Evolutionary conservation across 1,139 yeast genomes (phyloP).

Genomic region (Geotrichum cucujoidarum): DNA sequence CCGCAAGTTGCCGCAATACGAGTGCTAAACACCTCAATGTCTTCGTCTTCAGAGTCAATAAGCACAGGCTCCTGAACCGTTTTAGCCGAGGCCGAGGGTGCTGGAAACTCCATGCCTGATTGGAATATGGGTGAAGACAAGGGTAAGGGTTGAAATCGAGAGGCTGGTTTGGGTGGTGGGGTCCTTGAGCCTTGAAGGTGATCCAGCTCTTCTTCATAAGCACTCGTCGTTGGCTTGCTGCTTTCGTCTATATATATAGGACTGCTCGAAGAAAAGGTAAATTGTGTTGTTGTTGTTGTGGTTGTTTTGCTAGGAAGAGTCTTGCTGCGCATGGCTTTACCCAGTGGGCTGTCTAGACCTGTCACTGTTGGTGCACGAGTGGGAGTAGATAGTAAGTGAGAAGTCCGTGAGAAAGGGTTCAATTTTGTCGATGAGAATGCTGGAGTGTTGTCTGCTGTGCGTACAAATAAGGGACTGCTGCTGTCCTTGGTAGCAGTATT

Average conservation of each 20-base stretch:
- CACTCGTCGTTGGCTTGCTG: too few species aligned
- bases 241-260: not conserved
- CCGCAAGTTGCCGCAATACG: not conserved
- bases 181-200: not conserved
- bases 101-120: not conserved
- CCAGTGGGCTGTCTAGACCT: not conserved
- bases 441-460: constrained; percentile 1
- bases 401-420: not conserved
- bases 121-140: not conserved
- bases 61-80: not conserved
- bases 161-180: not conserved
- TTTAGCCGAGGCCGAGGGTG: not conserved
- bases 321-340: too few species aligned
- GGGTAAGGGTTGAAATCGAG: constrained; percentile 2
- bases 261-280: not conserved
- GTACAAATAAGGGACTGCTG: not conserved
- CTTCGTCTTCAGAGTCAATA: not conserved
- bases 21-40: not conserved
- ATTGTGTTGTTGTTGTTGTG: not conserved
- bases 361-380: not conserved
- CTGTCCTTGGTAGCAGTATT: not conserved
- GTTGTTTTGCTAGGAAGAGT: too few species aligned
- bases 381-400: not conserved
- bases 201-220: too few species aligned
- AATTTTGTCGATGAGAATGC: not conserved